Evolutionary conservation across 2,329 filamentous ascomycete species (phyloP), one percentile per base, ranked within the genome.

Genomic region (Arthrobotrys conoides): DNA sequence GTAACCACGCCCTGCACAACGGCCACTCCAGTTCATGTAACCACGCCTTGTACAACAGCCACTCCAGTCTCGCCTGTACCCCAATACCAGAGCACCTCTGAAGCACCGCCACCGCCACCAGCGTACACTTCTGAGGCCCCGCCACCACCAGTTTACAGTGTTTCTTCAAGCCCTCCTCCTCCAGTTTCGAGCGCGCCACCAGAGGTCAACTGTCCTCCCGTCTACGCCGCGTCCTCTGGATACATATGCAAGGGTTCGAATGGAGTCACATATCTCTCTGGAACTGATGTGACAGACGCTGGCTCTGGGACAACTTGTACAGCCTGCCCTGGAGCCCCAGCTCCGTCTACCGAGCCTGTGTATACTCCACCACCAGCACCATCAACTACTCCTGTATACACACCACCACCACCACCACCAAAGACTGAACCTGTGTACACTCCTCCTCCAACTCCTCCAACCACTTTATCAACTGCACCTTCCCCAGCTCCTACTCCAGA

Each of bases 61-160:
- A 61, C 57, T 24, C 57, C 57, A 41, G 57, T 44, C 24, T n/a
- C 57, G 44, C 57, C 38, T 41, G 38, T 41, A 4, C 38, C 57
- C n/a, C 57, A 61, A 27, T 61, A 61, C 41, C 57, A 61, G 20
- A 46, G n/a, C n/a, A 61, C 57, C 9, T 61, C 57, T 5, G 57
- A 61, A 27, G 57, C n/a, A 0, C 57, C 27, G 0, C 57, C 27
- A 30, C 27, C 57, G 44, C 57, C 57, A 27, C 57, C 57, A n/a
- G 57, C 44, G 4, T 61, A 61, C 33, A 59, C 53, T n/a, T 27
- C 57, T 44, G 36, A 44, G 57, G 36, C 38, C 14, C n/a, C 57
- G 27, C 57, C 53, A 59, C 53, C 53, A 59, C 27, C 27, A 30
- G 27, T 30, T 30, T 30, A 30, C 27, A 30, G 27, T 30, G 27